Evolutionary conservation across 139 green algal genomes (phyloP), one percentile per base, ranked within the genome.

Genomic region (Chlorella vulgaris): DNA sequence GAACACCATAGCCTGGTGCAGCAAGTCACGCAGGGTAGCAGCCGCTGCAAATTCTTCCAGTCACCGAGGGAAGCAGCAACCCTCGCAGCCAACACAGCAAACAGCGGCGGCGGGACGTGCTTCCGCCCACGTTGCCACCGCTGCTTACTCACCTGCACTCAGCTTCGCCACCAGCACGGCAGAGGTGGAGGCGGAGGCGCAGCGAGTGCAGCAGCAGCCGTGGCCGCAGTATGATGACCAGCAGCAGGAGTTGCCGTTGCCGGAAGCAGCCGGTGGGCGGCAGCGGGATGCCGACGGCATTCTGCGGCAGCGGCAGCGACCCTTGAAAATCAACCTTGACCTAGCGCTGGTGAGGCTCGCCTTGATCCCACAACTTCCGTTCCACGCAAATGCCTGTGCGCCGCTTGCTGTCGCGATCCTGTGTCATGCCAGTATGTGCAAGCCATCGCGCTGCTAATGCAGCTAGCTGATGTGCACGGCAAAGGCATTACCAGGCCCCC

Each of bases 241-340:
- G 42, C 69, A 76, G 42, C 69, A 31, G 29, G 39, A n/a, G 35
- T 51, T 40, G n/a, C 15, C 69, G 35, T 7, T 80, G 67, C 24
- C 39, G 2, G 69, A 42, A 33, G 42, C 69, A 4, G 42, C 35
- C 8, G 51, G 73, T 3, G n/a, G 43, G 35, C 47, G 21, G 51
- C 21, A 36, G 2, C 73, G 73, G 0, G 73, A 79, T 13, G 5
- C 4, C 13, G 73, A 79, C 38, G 73, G 73, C 22, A 26, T 79
- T 19, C 31, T 79, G 73, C 73, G 26, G 35, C 58, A 68, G 35
- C 53, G 60, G 40, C 65, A 36, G 2, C 90, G 89, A 65, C 87
- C 92, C 0, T 76, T 97, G 22, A 96, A 96, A 40, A 97, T 97
- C 63, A 97, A 97, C 74, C 62, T 90, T 0, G 94, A 97, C 77